These are phyloP conservation scores for Phaffia australis DNA, from an alignment of 768 basidiomycete genomes.

Conservation along the genomic window DNA sequence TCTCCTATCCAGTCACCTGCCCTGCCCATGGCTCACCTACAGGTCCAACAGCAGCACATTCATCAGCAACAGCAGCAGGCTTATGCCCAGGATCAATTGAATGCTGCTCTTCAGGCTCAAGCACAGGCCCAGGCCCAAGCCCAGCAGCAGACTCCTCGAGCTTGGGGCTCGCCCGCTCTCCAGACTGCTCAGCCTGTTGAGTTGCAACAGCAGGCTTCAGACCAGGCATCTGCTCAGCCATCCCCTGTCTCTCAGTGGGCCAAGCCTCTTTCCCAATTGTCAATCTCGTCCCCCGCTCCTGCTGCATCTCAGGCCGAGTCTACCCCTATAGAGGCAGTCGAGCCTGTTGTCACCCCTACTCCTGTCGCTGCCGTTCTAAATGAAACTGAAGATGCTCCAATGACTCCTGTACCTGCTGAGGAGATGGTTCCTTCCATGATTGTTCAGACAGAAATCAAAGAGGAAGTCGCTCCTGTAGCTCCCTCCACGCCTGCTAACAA, in stretches of 20 bases:
- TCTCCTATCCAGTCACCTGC: neutral
- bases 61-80: slow-evolving; percentile 19
- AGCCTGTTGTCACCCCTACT: slow-evolving; percentile 24
- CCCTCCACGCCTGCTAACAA: slow-evolving; percentile 50
- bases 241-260: slow-evolving; percentile 20
- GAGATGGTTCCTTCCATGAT: slow-evolving; percentile 32
- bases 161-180: slow-evolving; percentile 31
- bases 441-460: slow-evolving; percentile 26
- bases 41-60: slow-evolving; percentile 11
- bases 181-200: slow-evolving; percentile 26
- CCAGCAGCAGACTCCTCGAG: slow-evolving; percentile 25
- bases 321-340: slow-evolving; percentile 26
- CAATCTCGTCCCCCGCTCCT: slow-evolving; percentile 28
- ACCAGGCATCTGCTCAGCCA: slow-evolving; percentile 18
- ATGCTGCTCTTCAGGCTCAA: neutral
- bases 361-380: slow-evolving; percentile 22
- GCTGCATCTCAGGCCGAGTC: slow-evolving; percentile 26
- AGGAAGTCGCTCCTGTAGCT: slow-evolving; percentile 39
- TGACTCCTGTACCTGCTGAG: slow-evolving; percentile 26
- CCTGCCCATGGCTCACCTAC: slow-evolving; percentile 1
- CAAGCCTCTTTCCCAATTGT: slow-evolving; percentile 17
- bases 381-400: slow-evolving; percentile 19
- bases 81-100: slow-evolving; percentile 7
- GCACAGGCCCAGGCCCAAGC: slow-evolving; percentile 10
- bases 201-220: slow-evolving; percentile 28